Conservation (phyloP, 2,329 filamentous ascomycete species). For the Colletotrichum filicis region DNA sequence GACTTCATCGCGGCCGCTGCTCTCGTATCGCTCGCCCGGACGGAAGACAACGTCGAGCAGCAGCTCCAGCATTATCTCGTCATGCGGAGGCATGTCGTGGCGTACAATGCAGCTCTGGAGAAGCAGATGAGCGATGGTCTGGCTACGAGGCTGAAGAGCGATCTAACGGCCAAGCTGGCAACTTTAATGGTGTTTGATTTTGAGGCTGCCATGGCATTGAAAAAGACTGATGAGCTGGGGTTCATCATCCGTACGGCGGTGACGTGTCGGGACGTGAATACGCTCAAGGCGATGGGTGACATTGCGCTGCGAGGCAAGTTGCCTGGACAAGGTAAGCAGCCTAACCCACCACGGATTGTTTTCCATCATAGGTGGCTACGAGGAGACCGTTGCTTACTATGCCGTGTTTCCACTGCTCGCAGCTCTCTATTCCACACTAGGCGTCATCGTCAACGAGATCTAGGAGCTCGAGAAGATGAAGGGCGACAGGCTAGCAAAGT, state of each 20-base stretch:
- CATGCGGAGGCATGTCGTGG: constrained; percentile 68
- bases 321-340: constrained; percentile 59
- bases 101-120: constrained; percentile 63
- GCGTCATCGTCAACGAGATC: constrained; percentile 77
- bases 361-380: neutral
- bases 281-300: constrained; percentile 75
- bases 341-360: too few species aligned
- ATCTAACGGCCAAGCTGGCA: constrained; percentile 71
- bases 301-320: constrained; percentile 66
- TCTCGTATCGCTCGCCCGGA: constrained; percentile 62
- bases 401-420: neutral
- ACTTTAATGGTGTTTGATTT: constrained; percentile 81
- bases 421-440: constrained; percentile 66
- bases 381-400: neutral
- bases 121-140: constrained; percentile 48
- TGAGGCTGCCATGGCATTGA: constrained; percentile 76
- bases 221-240: constrained; percentile 74
- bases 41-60: constrained; percentile 58
- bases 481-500: constrained; percentile 73
- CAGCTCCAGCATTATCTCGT: constrained; percentile 71
- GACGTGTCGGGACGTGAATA: constrained; percentile 53
- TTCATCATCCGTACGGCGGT: constrained; percentile 66
- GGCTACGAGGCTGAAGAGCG: constrained; percentile 56
- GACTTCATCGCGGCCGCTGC: constrained; percentile 72
- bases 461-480: constrained; percentile 68